phyloP scores from a whole-genome alignment of 2,329 filamentous ascomycete genomes.

The Scedosporium apiospermum region DNA sequence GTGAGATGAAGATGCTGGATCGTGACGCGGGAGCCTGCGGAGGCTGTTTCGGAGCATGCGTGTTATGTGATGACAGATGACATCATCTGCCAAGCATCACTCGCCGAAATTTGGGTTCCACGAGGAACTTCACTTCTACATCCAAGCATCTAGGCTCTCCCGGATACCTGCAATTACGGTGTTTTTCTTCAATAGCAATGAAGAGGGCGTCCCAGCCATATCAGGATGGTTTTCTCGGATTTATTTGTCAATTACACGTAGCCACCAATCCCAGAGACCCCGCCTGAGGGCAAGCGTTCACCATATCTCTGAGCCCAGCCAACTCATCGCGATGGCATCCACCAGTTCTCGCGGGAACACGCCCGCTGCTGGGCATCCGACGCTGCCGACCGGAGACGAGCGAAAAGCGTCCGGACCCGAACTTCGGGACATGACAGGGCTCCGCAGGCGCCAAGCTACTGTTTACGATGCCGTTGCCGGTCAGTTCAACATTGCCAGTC shows the following conservation, averaged over 20 bases:
- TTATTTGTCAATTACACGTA: not conserved
- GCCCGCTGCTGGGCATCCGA: not conserved
- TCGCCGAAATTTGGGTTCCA: not conserved
- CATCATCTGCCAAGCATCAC: not conserved
- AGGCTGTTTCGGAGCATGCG: too few species aligned
- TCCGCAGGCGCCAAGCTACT: slow-evolving; percentile 33
- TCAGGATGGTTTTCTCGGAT: not conserved
- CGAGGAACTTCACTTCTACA: not conserved
- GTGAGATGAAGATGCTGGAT: not conserved
- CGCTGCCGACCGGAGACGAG: not conserved
- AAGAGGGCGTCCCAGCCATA: not conserved
- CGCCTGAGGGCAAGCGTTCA: not conserved
- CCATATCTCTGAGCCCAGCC: not conserved
- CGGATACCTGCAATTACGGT: not conserved
- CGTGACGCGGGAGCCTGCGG: slow-evolving; percentile 7
- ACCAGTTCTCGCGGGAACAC: not conserved
- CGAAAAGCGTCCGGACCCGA: not conserved
- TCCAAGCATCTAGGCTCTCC: not conserved
- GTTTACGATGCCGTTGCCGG: slow-evolving; percentile 63
- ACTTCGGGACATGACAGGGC: not conserved
- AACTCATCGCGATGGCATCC: not conserved
- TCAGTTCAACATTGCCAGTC: not conserved
- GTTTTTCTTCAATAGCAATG: not conserved
- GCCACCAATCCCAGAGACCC: not conserved
- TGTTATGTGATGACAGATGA: not conserved